Conservation (phyloP, 2,329 filamentous ascomycete genomes). For the Scorias spongiosa region DNA sequence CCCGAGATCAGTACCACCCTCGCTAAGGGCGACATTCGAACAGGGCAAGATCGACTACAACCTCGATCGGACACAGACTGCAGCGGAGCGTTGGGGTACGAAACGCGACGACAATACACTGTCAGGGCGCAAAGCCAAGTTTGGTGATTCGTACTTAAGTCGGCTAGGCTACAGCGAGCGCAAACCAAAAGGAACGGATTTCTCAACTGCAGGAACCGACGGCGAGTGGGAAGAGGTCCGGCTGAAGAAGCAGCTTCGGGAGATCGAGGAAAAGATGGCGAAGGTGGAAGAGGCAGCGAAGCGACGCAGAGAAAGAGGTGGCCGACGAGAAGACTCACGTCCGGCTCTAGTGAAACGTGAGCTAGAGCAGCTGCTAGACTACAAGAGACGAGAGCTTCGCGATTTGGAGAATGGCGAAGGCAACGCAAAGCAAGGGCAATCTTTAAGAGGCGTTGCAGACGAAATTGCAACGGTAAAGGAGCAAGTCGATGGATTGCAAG, state of each 20-base stretch:
- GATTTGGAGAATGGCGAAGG: conserved; percentile 60
- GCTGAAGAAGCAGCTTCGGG: conserved; percentile 78
- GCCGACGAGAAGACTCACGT: conserved; percentile 56
- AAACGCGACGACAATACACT: conserved; percentile 64
- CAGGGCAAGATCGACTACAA: conserved; percentile 96
- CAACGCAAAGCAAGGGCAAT: conserved; percentile 53
- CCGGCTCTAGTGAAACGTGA: conserved; percentile 89
- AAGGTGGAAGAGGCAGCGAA: conserved; percentile 59
- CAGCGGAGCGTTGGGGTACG: conserved; percentile 62
- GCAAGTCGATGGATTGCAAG: conserved; percentile 81
- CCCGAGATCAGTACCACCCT: conserved; percentile 77
- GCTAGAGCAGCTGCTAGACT: conserved; percentile 84
- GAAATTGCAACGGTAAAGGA: conserved; percentile 85
- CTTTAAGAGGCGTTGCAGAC: conserved; percentile 62
- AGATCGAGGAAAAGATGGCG: conserved; percentile 76
- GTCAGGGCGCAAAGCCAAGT: conserved; percentile 88
- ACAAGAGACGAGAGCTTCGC: conserved; percentile 68
- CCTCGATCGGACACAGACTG: conserved; percentile 53
- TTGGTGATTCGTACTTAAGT: conserved; percentile 91
- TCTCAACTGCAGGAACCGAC: conserved; percentile 60
- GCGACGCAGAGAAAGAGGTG: conserved; percentile 26
- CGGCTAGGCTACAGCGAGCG: conserved; percentile 60
- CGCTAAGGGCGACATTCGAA: conserved; percentile 82
- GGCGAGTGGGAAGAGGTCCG: conserved; percentile 95
- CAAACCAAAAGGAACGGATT: conserved; percentile 76